phyloP scores from a whole-genome alignment of 1,139 yeast species.

The Saccharomycopsis hybrid region DNA sequence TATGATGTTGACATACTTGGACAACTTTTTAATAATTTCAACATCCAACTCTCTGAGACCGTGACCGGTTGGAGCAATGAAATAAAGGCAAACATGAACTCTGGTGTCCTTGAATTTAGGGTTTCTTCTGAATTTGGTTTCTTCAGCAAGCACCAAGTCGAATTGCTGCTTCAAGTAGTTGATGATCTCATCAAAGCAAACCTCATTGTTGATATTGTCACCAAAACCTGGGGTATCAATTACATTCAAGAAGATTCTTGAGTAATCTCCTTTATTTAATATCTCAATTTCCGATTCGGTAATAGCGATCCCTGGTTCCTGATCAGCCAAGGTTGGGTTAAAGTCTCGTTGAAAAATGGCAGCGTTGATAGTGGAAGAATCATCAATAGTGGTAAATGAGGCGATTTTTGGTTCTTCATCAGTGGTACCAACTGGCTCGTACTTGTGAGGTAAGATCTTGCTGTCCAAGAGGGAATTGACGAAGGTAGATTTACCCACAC shows the following conservation, averaged over 20 bases:
- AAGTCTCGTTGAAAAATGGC: slow-evolving; percentile 31
- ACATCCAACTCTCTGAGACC: slow-evolving; percentile 46
- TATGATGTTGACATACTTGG: slow-evolving; percentile 64
- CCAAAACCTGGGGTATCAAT: slow-evolving; percentile 81
- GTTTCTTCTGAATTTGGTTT: slow-evolving; percentile 51
- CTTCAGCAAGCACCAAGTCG: slow-evolving; percentile 50
- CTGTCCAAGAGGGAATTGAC: slow-evolving; percentile 68
- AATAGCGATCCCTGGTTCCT: slow-evolving; percentile 46
- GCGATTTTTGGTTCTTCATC: slow-evolving; percentile 28
- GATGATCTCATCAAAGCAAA: slow-evolving; percentile 36
- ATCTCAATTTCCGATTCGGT: slow-evolving; percentile 61
- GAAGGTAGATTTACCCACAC: slow-evolving; percentile 80
- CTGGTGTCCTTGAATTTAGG: slow-evolving; percentile 50
- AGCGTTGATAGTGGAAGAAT: slow-evolving; percentile 30
- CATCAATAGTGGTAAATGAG: slow-evolving; percentile 30
- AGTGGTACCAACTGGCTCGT: slow-evolving; percentile 31
- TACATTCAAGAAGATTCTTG: slow-evolving; percentile 51
- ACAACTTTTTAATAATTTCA: slow-evolving; percentile 57
- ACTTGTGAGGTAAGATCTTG: slow-evolving; percentile 54
- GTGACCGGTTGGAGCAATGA: slow-evolving; percentile 51
- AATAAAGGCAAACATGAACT: slow-evolving; percentile 54
- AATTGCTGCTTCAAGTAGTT: slow-evolving; percentile 51
- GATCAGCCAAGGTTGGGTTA: slow-evolving; percentile 39
- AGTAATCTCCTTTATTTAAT: slow-evolving; percentile 56
- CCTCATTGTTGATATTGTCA: slow-evolving; percentile 31